A percentile compares a stretch with the other conserved stretches of the same genome.
Evolutionary conservation across 1,139 yeast species (phyloP).

Genomic region (Debaryomyces subglobosus): DNA sequence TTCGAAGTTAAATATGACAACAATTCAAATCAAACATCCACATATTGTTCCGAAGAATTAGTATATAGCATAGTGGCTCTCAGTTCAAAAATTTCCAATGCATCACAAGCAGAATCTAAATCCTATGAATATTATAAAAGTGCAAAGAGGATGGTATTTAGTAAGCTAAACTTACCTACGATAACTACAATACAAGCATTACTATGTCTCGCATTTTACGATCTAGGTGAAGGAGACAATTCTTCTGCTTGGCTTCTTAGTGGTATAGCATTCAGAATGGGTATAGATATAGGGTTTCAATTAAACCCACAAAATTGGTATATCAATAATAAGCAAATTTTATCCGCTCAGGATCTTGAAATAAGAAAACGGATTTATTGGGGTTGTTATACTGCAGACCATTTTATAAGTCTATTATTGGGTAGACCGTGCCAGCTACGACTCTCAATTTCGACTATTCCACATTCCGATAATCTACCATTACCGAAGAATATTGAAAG

Average conservation of each 20-base stretch:
- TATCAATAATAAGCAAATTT: slow-evolving; percentile 30
- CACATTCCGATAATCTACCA: slow-evolving; percentile 63
- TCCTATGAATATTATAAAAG: slow-evolving; percentile 46
- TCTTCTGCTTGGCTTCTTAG: slow-evolving; percentile 65
- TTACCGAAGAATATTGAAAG: slow-evolving; percentile 52
- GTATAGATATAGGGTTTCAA: slow-evolving; percentile 66
- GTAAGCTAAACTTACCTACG: slow-evolving; percentile 41
- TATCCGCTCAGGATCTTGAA: slow-evolving; percentile 48
- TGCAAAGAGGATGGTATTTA: slow-evolving; percentile 46
- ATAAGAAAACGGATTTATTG: slow-evolving; percentile 64
- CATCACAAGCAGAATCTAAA: slow-evolving; percentile 39
- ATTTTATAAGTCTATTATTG: slow-evolving; percentile 57
- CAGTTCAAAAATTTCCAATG: slow-evolving; percentile 54
- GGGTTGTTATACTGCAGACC: slow-evolving; percentile 71
- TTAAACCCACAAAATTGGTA: slow-evolving; percentile 65
- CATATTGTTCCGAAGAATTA: slow-evolving; percentile 55
- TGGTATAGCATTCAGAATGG: slow-evolving; percentile 66
- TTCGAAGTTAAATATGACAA: slow-evolving; percentile 50
- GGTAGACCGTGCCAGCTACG: slow-evolving; percentile 63
- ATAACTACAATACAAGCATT: slow-evolving; percentile 53
- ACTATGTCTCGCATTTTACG: slow-evolving; percentile 55
- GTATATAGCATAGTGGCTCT: slow-evolving; percentile 58
- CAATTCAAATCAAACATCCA: slow-evolving; percentile 14
- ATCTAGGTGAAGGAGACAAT: slow-evolving; percentile 57
- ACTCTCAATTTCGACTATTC: slow-evolving; percentile 60